Conservation (phyloP, 768 basidiomycete genomes). For the Termitomyces sp. region DNA sequence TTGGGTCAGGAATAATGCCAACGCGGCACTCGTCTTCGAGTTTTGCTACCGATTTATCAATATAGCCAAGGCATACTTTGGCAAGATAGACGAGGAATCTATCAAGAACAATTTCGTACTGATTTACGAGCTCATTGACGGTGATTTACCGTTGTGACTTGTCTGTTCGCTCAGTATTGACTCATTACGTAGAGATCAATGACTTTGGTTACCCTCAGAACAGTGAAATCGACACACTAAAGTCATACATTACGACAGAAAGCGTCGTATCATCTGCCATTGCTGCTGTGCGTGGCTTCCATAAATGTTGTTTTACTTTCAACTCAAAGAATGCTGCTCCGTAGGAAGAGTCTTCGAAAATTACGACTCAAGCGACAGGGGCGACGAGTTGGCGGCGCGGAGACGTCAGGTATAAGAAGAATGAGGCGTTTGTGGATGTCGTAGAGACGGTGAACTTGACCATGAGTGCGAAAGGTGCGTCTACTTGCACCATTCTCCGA, state of each 20-base stretch:
- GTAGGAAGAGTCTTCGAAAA: constrained; percentile 96
- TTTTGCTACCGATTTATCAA: constrained; percentile 96
- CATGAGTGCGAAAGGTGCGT: constrained; percentile 93
- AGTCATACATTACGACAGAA: constrained; percentile 97
- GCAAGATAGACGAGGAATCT: constrained; percentile 96
- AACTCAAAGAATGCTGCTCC: constrained; percentile 3
- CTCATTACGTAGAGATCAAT: constrained; percentile 65
- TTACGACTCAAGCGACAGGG: constrained; percentile 96
- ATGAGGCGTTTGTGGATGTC: constrained; percentile 99
- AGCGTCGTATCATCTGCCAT: constrained; percentile 86
- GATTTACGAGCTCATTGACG: constrained; percentile 97
- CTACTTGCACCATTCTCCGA: neutral
- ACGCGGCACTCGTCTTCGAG: constrained; percentile 97
- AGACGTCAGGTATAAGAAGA: constrained; percentile 99
- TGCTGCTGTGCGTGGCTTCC: constrained; percentile 59
- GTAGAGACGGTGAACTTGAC: constrained; percentile 94
- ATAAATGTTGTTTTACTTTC: neutral
- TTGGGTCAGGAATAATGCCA: constrained; percentile 78
- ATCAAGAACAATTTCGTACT: constrained; percentile 99
- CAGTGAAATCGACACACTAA: constrained; percentile 96
- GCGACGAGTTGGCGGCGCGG: constrained; percentile 93
- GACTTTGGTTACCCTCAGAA: constrained; percentile 99
- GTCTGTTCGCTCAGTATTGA: neutral
- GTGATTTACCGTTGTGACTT: constrained; percentile 38
- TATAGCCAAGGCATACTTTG: constrained; percentile 95